Percentiles rank a stretch among this genome's conserved stretches.
phyloP scores from a whole-genome alignment of 169 alveolate species.

The Neospora caninum region DNA sequence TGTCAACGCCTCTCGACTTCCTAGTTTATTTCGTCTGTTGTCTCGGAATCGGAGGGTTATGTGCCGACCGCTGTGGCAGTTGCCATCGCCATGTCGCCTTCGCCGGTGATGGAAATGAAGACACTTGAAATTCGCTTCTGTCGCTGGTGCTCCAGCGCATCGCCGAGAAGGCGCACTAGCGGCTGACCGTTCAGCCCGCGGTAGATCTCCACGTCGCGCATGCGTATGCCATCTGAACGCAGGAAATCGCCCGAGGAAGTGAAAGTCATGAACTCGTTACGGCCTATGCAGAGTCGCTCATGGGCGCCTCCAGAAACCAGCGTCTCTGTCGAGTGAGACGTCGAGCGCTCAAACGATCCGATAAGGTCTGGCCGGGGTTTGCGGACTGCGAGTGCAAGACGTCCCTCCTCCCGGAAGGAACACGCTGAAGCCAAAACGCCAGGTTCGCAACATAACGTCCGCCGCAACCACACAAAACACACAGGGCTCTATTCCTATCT shows the following conservation, averaged over 20 bases:
- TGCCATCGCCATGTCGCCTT: background rate
- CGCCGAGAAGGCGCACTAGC: background rate
- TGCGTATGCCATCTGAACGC: background rate
- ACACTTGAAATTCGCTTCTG: background rate
- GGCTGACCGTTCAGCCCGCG: constrained; percentile 12
- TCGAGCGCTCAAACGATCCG: too few relatives aligned
- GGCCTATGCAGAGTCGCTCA: too few relatives aligned
- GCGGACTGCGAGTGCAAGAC: too few relatives aligned
- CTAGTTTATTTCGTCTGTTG: background rate
- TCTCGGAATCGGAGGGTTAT: background rate
- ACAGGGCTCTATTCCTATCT: too few relatives aligned
- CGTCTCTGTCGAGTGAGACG: too few relatives aligned
- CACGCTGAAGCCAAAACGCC: too few relatives aligned
- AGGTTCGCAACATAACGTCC: too few relatives aligned
- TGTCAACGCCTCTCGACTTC: background rate
- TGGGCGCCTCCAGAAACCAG: too few relatives aligned
- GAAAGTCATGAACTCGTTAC: too few relatives aligned
- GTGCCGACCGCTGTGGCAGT: constrained; percentile 17
- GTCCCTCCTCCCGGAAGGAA: too few relatives aligned
- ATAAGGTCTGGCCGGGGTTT: too few relatives aligned
- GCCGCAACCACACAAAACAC: too few relatives aligned
- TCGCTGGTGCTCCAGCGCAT: background rate
- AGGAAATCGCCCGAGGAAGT: background rate
- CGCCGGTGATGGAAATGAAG: constrained; percentile 1
- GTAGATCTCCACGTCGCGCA: background rate